phyloP scores from a whole-genome alignment of 129 eudicot genomes.

The Escallonia herrerae region DNA sequence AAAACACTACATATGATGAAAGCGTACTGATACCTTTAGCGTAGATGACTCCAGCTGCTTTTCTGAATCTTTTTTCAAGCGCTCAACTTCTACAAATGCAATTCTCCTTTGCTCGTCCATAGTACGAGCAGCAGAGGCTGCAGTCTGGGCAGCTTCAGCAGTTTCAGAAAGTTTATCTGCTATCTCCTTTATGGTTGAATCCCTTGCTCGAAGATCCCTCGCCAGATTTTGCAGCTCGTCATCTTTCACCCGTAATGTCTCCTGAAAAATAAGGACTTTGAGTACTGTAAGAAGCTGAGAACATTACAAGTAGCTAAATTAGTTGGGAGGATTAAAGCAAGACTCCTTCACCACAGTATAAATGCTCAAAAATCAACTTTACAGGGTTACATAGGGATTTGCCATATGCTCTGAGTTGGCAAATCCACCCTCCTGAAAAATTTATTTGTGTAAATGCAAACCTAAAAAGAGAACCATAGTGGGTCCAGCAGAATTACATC shows the following conservation, averaged over 20 bases:
- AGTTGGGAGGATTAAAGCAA: not conserved
- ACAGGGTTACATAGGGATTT: too few species aligned
- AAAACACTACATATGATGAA: not conserved
- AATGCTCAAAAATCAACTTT: too few species aligned
- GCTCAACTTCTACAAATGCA: constrained; percentile 66
- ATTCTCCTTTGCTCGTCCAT: constrained; percentile 89
- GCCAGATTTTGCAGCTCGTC: constrained; percentile 94
- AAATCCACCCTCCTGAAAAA: too few species aligned
- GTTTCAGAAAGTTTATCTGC: constrained; percentile 95
- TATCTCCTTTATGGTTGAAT: constrained; percentile 82
- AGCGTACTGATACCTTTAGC: constrained; percentile 39
- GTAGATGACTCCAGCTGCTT: constrained; percentile 46
- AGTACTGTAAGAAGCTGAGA: not conserved
- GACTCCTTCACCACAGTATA: too few species aligned
- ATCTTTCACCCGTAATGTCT: constrained; percentile 83
- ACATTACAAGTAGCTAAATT: not conserved
- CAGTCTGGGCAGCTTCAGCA: constrained; percentile 92
- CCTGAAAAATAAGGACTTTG: constrained; percentile 34
- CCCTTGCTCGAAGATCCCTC: constrained; percentile 81
- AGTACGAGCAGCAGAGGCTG: constrained; percentile 96
- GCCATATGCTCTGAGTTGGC: too few species aligned
- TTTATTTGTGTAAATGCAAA: too few species aligned
- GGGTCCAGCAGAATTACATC: too few species aligned
- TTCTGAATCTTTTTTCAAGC: constrained; percentile 46
- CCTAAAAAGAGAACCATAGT: too few species aligned